Percentiles rank a stretch among this genome's conserved stretches.
phyloP scores from a whole-genome alignment of 495 filamentous ascomycete genomes.

The Tuber umbilicatum region DNA sequence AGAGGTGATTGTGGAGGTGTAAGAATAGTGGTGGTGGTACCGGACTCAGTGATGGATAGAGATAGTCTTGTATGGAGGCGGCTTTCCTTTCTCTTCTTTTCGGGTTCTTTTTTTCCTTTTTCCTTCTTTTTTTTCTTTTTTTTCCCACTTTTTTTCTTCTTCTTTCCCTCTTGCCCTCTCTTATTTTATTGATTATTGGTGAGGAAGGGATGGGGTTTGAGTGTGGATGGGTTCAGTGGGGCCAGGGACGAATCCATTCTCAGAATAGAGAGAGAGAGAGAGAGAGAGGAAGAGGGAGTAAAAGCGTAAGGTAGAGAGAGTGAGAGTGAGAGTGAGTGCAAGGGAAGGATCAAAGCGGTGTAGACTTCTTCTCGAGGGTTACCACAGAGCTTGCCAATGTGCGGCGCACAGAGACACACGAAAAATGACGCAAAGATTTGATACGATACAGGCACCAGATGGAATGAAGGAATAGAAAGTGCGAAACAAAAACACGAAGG shows the following conservation, averaged over 20 bases:
- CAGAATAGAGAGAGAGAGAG: neutral
- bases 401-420: conserved; percentile 17
- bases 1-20: conserved; percentile 34
- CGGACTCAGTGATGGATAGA: conserved; percentile 25
- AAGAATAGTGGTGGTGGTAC: conserved; percentile 22
- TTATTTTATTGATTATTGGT: conserved; percentile 2
- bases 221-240: conserved; percentile 24
- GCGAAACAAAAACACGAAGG: conserved; percentile 24
- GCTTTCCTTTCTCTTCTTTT: conserved; percentile 30
- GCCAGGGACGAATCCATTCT: conserved; percentile 17
- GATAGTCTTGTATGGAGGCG: conserved; percentile 26
- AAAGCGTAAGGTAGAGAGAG: conserved; percentile 6
- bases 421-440: conserved; percentile 22
- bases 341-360: conserved; percentile 6
- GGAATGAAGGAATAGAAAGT: conserved; percentile 27
- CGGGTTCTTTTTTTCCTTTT: conserved; percentile 32
- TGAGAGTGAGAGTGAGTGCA: conserved; percentile 5
- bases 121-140: neutral
- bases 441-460: conserved; percentile 21
- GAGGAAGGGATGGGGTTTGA: conserved; percentile 4
- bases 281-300: neutral
- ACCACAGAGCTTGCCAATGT: neutral
- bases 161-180: neutral
- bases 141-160: neutral
- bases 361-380: neutral